Base-by-base conservation (phyloP, 2,329 filamentous ascomycete species). In the Hymenoscyphus fraxineus region DNA sequence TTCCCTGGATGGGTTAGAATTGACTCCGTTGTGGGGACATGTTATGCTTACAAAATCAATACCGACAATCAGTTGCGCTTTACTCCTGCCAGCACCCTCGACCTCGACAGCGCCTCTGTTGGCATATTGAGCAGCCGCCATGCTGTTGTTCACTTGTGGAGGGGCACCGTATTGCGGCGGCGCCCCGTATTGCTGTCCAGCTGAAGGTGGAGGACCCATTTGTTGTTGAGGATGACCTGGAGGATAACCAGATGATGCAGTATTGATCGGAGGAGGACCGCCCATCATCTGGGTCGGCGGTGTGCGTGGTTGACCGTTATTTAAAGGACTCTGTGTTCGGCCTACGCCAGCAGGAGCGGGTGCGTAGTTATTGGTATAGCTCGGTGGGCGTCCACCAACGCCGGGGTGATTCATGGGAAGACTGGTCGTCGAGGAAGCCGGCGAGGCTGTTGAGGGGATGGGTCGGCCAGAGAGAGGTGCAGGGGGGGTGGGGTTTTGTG, bases 61-160 rank as follows among this genome's bases (percentile, higher is more conserved):
- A 71, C 95, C 95, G 63, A 99, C 95, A 77, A 99, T 99, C 74
- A 99, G 83, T 81, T 98, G 95, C 61, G 95, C 91, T 82, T 97
- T 97, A 81, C 89, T 96, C 76, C 92, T 88, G 74, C 89, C 92
- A 72, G 88, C 91, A 65, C 91, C 93, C 73, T 97, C 92, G 41
- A 96, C 91, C 78, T 98, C 94, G 56, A 85, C 83, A 16, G 81
- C 80, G 72, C 80, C 72, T 65, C 73, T 69, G 58, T 69, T 70
- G n/a, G 68, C 69, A 67, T 74, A 75, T 60, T 73, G 72, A 57
- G 69, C 68, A 38, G 70, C 68, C 27, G 71, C 71, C 60, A 68
- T 65, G 54, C 67, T 70, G 16, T 68, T 66, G 63, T 66, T 67
- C 41, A 64, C 70, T 40, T 66, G 64, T 32, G 70, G 65, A 35